A percentile compares a stretch with the other conserved stretches of the same genome.
Evolutionary conservation across 1,139 yeast species (phyloP).

Genomic region (Taiozyma sp.): DNA sequence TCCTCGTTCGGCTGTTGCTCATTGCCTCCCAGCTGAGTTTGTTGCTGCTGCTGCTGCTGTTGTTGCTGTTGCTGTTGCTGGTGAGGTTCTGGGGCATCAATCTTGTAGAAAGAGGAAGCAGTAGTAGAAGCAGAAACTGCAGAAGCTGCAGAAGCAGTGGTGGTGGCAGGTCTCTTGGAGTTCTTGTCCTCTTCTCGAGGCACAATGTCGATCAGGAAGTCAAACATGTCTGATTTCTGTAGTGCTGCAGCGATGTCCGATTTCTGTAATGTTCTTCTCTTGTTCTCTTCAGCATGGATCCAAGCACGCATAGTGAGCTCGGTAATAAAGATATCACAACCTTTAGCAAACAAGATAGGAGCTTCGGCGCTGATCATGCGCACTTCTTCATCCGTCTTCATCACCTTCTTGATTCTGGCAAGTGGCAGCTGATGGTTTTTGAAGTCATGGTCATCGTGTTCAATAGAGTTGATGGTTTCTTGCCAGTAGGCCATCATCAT

Average conservation of each 20-base stretch:
- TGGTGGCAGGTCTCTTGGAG: constrained; percentile 1
- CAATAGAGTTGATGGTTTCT: constrained; percentile 86
- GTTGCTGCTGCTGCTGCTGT: neutral
- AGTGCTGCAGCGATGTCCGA: constrained; percentile 95
- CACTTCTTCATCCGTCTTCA: constrained; percentile 98
- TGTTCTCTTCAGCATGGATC: constrained; percentile 97
- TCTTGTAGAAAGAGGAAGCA: constrained; percentile 4
- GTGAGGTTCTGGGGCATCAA: constrained; percentile 2
- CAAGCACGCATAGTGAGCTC: constrained; percentile 98
- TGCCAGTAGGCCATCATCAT: constrained; percentile 98
- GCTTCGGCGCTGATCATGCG: constrained; percentile 98
- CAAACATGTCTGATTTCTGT: constrained; percentile 95
- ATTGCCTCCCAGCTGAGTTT: neutral
- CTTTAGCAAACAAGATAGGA: constrained; percentile 94
- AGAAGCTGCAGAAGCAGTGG: neutral
- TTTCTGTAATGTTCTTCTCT: constrained; percentile 88
- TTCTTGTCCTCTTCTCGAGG: constrained; percentile 66
- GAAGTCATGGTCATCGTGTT: constrained; percentile 85
- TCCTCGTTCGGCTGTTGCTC: neutral
- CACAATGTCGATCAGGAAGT: constrained; percentile 90
- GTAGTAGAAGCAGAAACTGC: neutral
- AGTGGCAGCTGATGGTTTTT: constrained; percentile 91
- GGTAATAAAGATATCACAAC: constrained; percentile 94
- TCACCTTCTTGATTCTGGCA: constrained; percentile 87
- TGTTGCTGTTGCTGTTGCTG: neutral